These are phyloP conservation scores for Pharus latifolius DNA, from an alignment of 176 grass and related monocot genomes.

Conservation along the genomic window DNA sequence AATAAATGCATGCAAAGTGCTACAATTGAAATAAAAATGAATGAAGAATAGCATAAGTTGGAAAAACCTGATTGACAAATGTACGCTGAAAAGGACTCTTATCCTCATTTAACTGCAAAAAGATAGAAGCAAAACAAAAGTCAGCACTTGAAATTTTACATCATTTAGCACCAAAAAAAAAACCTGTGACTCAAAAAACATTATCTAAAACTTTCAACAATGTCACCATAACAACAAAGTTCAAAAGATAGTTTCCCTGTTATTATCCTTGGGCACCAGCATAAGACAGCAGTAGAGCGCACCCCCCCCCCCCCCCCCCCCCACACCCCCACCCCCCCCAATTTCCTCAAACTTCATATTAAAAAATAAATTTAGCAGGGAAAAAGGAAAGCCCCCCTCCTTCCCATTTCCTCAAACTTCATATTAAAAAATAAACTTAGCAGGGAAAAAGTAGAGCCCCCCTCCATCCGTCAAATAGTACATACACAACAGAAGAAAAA, in stretches of 20 bases:
- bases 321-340: no score
- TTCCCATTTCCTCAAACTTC: neutral
- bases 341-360: no score
- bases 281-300: no score
- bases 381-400: no score
- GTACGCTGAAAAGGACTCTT: constrained; percentile 98
- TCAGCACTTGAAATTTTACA: neutral
- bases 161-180: neutral
- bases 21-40: neutral
- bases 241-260: neutral
- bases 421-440: neutral
- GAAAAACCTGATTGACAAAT: constrained; percentile 97
- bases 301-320: no score
- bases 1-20: constrained; percentile 7
- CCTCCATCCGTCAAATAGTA: neutral
- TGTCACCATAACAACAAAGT: neutral
- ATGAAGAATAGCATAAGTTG: neutral
- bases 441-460: no score
- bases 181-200: neutral
- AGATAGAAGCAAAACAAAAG: constrained; percentile 1
- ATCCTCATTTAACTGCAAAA: constrained; percentile 86
- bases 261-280: neutral
- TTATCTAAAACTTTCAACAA: neutral
- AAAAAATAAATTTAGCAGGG: no score
- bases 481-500: no score